Conservation (phyloP, 805 yeast species). For the Dipodascus geniculatus region DNA sequence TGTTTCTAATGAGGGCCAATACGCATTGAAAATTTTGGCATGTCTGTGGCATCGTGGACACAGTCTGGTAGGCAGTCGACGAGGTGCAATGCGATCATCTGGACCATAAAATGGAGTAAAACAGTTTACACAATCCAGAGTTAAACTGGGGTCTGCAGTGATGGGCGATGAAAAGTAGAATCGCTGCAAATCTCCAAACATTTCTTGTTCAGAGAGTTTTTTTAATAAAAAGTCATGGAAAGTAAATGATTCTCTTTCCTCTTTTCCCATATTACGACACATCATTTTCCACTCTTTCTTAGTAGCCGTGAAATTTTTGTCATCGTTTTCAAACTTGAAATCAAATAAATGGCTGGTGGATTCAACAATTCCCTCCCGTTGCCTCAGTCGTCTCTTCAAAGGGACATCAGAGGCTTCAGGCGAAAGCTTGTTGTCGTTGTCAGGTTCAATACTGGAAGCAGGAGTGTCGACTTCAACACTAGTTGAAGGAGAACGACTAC, state of each 20-base stretch:
- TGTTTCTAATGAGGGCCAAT: slow-evolving; percentile 19
- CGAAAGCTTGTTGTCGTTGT: background rate
- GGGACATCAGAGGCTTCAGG: background rate
- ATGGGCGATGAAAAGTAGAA: slow-evolving; percentile 5
- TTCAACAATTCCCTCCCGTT: background rate
- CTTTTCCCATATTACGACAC: background rate
- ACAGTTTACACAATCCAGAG: slow-evolving; percentile 14
- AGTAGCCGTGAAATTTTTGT: background rate
- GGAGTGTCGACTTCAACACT: background rate
- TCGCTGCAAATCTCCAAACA: slow-evolving; percentile 3
- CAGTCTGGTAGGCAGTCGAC: slow-evolving; percentile 10
- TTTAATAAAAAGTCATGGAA: background rate
- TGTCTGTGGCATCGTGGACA: slow-evolving; percentile 26
- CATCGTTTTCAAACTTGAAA: background rate
- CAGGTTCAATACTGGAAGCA: background rate
- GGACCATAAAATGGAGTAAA: slow-evolving; percentile 6
- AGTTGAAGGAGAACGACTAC: background rate
- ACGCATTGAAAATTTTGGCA: slow-evolving; percentile 17
- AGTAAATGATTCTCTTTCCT: background rate
- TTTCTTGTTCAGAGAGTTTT: background rate
- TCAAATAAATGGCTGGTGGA: background rate
- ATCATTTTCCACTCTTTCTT: background rate
- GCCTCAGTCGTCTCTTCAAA: background rate
- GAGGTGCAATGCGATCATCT: slow-evolving; percentile 3
- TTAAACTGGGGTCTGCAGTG: background rate